These are phyloP conservation scores for Leccinum broughii DNA, from an alignment of 768 basidiomycete species.

Conservation along the genomic window DNA sequence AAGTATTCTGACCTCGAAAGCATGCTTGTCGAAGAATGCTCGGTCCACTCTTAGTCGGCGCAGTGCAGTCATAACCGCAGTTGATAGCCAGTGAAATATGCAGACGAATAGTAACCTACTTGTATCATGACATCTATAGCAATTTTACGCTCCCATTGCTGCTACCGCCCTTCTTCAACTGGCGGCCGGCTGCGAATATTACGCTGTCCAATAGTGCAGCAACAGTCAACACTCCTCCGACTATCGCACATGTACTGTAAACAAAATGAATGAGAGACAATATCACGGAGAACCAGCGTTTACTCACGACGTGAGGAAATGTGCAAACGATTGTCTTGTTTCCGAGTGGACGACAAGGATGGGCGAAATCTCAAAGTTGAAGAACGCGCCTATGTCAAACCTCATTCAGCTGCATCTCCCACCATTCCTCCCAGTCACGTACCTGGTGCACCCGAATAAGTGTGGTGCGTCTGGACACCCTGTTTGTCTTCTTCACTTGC, in stretches of 20 bases:
- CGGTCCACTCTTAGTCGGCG: constrained; percentile 20
- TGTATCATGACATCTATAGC: constrained; percentile 26
- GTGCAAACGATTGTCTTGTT: constrained; percentile 91
- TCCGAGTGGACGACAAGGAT: constrained; percentile 93
- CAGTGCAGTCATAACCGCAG: background rate
- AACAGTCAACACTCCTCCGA: constrained; percentile 95
- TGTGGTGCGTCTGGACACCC: constrained; percentile 75
- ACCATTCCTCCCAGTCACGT: constrained; percentile 5
- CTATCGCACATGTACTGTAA: constrained; percentile 89
- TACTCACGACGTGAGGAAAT: constrained; percentile 94
- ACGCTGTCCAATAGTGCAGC: constrained; percentile 86
- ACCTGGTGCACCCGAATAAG: constrained; percentile 71
- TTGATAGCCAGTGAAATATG: constrained; percentile 20
- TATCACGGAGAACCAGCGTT: background rate
- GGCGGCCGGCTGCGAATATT: constrained; percentile 79
- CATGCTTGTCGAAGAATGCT: constrained; percentile 20
- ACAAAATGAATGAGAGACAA: background rate
- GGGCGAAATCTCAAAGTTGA: constrained; percentile 97
- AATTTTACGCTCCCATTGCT: constrained; percentile 33
- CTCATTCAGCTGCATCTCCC: background rate
- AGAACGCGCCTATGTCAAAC: constrained; percentile 62
- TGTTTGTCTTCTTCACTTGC: constrained; percentile 54
- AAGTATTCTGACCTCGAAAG: constrained; percentile 21
- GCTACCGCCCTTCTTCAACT: constrained; percentile 60
- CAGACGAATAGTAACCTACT: constrained; percentile 9